A percentile compares a stretch with the other conserved stretches of the same genome.
These are phyloP conservation scores for Pseudocercospora pini-densiflorae DNA, from an alignment of 2,329 filamentous ascomycete genomes.

Conservation along the genomic window DNA sequence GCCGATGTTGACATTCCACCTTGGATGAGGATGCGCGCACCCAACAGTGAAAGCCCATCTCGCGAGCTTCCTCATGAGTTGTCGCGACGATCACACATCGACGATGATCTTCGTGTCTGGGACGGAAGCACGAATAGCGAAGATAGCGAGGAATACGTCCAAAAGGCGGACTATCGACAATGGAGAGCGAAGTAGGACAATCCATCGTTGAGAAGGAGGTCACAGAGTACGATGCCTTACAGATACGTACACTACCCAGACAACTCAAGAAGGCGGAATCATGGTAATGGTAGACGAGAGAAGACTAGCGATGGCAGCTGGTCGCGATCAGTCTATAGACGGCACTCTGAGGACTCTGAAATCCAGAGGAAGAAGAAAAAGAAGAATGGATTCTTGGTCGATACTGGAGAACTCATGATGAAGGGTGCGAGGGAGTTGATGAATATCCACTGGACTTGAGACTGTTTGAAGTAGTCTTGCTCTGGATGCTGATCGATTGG, in stretches of 20 bases:
- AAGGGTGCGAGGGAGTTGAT: background rate
- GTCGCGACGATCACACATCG: background rate
- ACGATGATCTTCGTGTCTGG: background rate
- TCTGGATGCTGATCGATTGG: background rate
- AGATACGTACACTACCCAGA: background rate
- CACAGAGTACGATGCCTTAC: background rate
- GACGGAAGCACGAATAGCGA: background rate
- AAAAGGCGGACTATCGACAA: background rate
- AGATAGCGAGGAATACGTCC: background rate
- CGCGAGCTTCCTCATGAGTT: background rate
- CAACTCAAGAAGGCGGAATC: background rate
- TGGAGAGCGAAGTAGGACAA: background rate
- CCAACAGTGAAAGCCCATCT: too few relatives aligned
- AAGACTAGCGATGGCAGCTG: too few relatives aligned
- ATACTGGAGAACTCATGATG: conserved; percentile 16
- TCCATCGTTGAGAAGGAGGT: background rate
- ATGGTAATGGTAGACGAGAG: too few relatives aligned
- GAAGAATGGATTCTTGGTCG: conserved; percentile 11
- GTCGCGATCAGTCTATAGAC: too few relatives aligned
- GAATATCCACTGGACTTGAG: background rate
- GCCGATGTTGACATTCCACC: background rate
- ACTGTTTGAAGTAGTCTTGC: background rate
- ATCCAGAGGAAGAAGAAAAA: background rate
- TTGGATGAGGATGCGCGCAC: too few relatives aligned
- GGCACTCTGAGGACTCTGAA: too few relatives aligned